Evolutionary conservation across 2,329 filamentous ascomycete species (phyloP).

Genomic region (Sporothrix protearum): DNA sequence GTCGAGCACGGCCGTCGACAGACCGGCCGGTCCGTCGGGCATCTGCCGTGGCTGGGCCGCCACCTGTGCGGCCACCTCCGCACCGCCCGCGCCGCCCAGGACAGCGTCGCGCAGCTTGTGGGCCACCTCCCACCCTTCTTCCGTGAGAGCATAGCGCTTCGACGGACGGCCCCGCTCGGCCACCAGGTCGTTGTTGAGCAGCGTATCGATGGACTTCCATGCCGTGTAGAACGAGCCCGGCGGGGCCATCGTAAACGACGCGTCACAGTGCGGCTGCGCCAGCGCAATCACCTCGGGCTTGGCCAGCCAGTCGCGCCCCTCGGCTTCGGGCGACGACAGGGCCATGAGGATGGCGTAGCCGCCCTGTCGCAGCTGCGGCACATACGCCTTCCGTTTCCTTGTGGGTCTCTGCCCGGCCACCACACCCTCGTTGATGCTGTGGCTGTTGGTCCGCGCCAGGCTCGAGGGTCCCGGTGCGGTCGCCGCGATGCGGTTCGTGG

Average conservation of each 20-base stretch:
- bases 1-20: conserved; percentile 3
- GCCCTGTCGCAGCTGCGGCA: conserved; percentile 69
- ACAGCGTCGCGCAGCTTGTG: conserved; percentile 55
- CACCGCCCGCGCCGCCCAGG: not conserved
- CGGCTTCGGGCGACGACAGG: conserved; percentile 57
- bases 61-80: not conserved
- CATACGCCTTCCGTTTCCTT: conserved; percentile 62
- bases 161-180: conserved; percentile 66
- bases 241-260: conserved; percentile 66
- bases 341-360: conserved; percentile 69
- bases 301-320: conserved; percentile 55
- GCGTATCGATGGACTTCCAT: conserved; percentile 78
- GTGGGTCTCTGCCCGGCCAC: conserved; percentile 33
- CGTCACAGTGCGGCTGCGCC: conserved; percentile 68
- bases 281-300: conserved; percentile 65
- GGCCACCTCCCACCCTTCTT: conserved; percentile 74
- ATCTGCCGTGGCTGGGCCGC: not conserved
- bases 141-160: conserved; percentile 66
- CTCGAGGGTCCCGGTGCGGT: conserved; percentile 24
- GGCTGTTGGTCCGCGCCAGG: not conserved
- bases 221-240: conserved; percentile 71
- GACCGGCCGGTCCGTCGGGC: not conserved
- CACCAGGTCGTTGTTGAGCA: conserved; percentile 69
- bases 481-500: conserved; percentile 28
- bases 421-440: not conserved